Evolutionary conservation across 352 stramenopile genomes (phyloP).

Genomic region (Pythium insidiosum): DNA sequence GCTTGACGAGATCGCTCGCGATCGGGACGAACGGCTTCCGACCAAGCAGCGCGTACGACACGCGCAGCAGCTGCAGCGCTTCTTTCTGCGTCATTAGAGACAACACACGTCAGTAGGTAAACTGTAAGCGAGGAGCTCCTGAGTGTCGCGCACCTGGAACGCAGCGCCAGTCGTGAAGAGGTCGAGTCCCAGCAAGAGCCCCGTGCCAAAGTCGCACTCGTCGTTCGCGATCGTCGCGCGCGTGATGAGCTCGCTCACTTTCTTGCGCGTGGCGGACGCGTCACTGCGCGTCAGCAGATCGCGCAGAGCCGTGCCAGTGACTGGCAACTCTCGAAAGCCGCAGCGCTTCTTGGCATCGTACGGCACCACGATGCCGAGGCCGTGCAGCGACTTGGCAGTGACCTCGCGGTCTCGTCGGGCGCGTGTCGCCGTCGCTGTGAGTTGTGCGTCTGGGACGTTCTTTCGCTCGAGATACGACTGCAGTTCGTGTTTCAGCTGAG

Average conservation of each 20-base stretch:
- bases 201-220: slow-evolving; percentile 64
- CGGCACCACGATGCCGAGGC: slow-evolving; percentile 44
- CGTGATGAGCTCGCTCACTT: slow-evolving; percentile 44
- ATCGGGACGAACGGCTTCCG: slow-evolving; percentile 39
- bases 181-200: slow-evolving; percentile 50
- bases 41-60: slow-evolving; percentile 41
- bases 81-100: slow-evolving; percentile 23
- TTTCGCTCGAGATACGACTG: not conserved
- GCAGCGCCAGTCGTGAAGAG: slow-evolving; percentile 31
- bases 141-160: slow-evolving; percentile 40
- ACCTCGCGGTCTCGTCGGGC: slow-evolving; percentile 21
- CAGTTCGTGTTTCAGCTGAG: no score
- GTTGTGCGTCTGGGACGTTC: no score
- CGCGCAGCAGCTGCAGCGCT: slow-evolving; percentile 29
- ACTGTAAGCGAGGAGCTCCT: no score
- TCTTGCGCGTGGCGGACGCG: slow-evolving; percentile 16
- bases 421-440: slow-evolving; percentile 11
- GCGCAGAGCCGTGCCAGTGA: slow-evolving; percentile 20
- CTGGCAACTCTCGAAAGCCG: slow-evolving; percentile 45
- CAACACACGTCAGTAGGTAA: no score
- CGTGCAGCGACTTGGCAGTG: slow-evolving; percentile 26
- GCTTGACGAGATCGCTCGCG: slow-evolving; percentile 23
- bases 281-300: slow-evolving; percentile 17
- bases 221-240: slow-evolving; percentile 59
- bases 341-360: slow-evolving; percentile 37